Evolutionary conservation across 2,329 filamentous ascomycete genomes (phyloP), one percentile per base, ranked within the genome.

Genomic region (Fusarium haematococcum): DNA sequence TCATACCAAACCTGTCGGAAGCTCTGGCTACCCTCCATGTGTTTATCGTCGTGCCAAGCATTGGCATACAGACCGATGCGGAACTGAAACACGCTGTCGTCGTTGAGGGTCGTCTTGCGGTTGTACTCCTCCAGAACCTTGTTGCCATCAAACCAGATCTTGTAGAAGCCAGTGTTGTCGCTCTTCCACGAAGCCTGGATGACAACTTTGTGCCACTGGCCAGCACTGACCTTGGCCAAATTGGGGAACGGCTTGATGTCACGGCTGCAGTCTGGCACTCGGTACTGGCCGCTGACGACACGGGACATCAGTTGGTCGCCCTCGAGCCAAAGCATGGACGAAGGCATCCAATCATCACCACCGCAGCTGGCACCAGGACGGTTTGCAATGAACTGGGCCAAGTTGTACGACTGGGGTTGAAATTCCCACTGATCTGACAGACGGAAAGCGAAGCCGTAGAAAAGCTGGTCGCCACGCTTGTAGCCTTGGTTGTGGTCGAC

Each of bases 371-470:
- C 80, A 69, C 83, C 82, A 2, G 79, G 78, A 69, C 87, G 87
- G 71, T 88, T 82, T 65, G 86, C 85, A 73, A 88, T 88, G 80
- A 88, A 88, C 79, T 88, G 86, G 0, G 83, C 85, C 52, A 88
- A 77, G 79, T 88, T 86, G 80, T 85, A 88, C 59, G 78, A 80
- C 77, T 87, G 85, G 2, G 79, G 77, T n/a, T 77, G 73, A 75
- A 86, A 87, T 70, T 88, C 78, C 87, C 86, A 88, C 67, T 80
- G 63, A 1, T 84, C 76, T 30, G 83, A 81, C 9, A 89, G 83
- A n/a, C 85, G 84, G 80, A 89, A 88, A 0, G 81, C 79, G 77
- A 88, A 89, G 39, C 86, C 86, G 80, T 88, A 88, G 79, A 85
- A 87, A 27, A 83, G 83, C 23, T 79, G 79, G 65, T 88, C 84